Conservation (phyloP, 23 red algal genomes). For the Agarophyton chilense region DNA sequence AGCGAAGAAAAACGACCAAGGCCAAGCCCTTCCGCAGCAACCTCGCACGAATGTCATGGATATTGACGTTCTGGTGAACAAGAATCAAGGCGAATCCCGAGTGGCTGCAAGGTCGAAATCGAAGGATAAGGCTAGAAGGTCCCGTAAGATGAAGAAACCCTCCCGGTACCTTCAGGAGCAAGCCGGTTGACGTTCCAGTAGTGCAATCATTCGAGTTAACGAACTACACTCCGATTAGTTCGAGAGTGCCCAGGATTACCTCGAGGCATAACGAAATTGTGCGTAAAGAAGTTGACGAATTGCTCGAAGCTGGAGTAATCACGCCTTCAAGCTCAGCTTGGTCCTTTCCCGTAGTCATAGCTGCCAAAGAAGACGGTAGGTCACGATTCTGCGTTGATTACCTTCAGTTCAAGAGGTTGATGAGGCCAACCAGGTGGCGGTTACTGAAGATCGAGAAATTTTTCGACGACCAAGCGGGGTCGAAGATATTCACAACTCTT, state of each 20-base stretch:
- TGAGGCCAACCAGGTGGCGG: not conserved
- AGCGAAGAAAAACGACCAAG: not conserved
- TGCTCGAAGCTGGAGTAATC: no score
- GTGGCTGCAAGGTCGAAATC: not conserved
- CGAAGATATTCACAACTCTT: no score
- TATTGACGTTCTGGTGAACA: not conserved
- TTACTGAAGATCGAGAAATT: not conserved
- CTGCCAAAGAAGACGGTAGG: conserved; percentile 39
- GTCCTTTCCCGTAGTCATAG: conserved; percentile 48
- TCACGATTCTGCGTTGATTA: no score
- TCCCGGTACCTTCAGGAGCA: not conserved
- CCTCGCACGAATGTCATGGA: no score
- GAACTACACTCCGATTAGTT: conserved; percentile 14
- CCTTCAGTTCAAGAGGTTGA: no score
- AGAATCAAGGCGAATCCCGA: not conserved
- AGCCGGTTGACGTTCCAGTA: not conserved
- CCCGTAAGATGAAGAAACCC: not conserved
- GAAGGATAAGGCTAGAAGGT: not conserved
- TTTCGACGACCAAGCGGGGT: not conserved
- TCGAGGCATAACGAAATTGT: conserved; percentile 28
- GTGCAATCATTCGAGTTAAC: conserved; percentile 24
- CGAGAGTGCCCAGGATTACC: not conserved
- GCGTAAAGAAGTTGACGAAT: no score
- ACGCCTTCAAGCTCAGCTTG: conserved; percentile 27
- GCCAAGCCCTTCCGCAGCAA: not conserved